phyloP scores from a whole-genome alignment of 1,284 basidiomycete species.

The Pseudozyma sp. region DNA sequence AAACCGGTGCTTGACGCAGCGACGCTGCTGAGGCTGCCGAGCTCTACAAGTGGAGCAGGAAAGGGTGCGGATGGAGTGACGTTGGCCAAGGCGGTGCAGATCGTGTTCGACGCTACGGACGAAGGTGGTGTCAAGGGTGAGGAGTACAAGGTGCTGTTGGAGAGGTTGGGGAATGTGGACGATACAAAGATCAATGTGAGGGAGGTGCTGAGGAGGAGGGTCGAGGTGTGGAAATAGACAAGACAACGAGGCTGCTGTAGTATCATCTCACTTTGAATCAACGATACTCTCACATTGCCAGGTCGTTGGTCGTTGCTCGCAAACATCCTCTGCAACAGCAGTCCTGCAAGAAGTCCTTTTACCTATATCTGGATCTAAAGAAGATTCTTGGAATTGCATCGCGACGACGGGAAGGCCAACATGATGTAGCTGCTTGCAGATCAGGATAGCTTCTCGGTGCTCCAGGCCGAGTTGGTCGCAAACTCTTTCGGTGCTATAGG shows the following conservation, averaged over 20 bases:
- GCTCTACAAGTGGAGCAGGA: background rate
- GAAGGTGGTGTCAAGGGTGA: conserved; percentile 1
- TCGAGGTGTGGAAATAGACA: conserved; percentile 39
- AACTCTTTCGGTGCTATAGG: conserved; percentile 62
- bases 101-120: conserved; percentile 25
- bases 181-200: conserved; percentile 25
- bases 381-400: no score
- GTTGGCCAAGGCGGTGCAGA: conserved; percentile 31
- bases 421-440: background rate
- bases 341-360: no score
- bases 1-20: conserved; percentile 28
- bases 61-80: conserved; percentile 1
- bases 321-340: no score
- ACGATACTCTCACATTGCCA: no score
- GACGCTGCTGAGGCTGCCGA: conserved; percentile 21
- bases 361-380: no score
- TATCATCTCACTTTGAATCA: background rate
- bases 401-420: no score
- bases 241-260: no score
- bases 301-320: no score
- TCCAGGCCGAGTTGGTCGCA: conserved; percentile 66
- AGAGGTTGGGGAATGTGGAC: conserved; percentile 21
- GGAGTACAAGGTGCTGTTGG: conserved; percentile 18
- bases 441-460: conserved; percentile 55
- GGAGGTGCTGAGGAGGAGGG: conserved; percentile 28